Percentiles rank a stretch among this genome's conserved stretches.
Conservation (phyloP, 495 filamentous ascomycete species). For the Penicillium malachiteum region DNA sequence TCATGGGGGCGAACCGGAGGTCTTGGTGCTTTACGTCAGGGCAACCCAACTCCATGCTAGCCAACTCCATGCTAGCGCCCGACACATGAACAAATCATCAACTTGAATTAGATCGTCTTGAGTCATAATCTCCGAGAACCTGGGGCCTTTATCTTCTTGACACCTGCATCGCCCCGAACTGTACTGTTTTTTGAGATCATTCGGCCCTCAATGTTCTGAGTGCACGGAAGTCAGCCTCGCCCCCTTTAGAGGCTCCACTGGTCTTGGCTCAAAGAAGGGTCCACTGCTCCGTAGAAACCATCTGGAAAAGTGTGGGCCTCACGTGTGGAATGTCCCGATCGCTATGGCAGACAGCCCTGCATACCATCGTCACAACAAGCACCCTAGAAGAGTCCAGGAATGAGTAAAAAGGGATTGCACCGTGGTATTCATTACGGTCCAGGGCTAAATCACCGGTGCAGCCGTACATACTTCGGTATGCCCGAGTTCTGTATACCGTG, state of each 20-base stretch:
- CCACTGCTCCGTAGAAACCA: conserved; percentile 16
- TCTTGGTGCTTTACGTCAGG: neutral
- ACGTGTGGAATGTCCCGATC: conserved; percentile 19
- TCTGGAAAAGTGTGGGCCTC: conserved; percentile 22
- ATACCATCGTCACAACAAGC: conserved; percentile 9
- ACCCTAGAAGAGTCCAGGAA: conserved; percentile 12
- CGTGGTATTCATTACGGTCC: conserved; percentile 2
- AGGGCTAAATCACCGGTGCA: neutral
- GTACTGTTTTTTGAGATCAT: neutral
- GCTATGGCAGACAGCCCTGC: conserved; percentile 7
- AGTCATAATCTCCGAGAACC: too few relatives aligned
- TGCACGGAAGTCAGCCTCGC: neutral
- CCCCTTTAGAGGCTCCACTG: neutral
- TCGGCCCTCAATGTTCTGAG: neutral
- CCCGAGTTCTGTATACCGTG: neutral
- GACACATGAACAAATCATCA: neutral
- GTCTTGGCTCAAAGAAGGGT: neutral
- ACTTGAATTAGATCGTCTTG: too few relatives aligned
- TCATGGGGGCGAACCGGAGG: neutral
- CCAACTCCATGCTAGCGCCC: neutral
- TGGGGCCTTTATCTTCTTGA: too few relatives aligned
- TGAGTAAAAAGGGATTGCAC: conserved; percentile 13
- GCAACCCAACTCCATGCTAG: neutral
- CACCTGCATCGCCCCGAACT: neutral
- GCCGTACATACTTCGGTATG: conserved; percentile 11